Evolutionary conservation across 139 green algal genomes (phyloP), one percentile per base, ranked within the genome.

Genomic region (Tetradesmus lagerheimii): DNA sequence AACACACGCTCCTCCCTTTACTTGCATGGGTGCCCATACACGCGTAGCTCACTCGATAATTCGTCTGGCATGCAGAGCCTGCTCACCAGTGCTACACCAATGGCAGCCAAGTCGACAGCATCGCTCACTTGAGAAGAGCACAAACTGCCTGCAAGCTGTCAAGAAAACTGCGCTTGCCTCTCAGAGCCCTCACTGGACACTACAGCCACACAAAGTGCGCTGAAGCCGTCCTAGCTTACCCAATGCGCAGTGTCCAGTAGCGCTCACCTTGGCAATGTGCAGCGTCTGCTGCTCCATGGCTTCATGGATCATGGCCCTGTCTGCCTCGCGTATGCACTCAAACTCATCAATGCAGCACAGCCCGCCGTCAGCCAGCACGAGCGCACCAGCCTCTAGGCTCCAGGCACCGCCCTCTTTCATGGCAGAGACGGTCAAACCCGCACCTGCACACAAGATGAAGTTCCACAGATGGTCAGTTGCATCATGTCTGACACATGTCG

Each of bases 211-310:
- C 47, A 20, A 16, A 14, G 47, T 2, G 20, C 12, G 12, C 47
- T 62, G 5, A 9, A 15, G 43, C 43, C 43, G 9, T 15, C 43
- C 47, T 2, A 62, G 47, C 47, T 1, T 23, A 1, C 47, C 5
- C 47, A 62, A 14, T 14, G 47, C 12, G 47, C 47, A 62, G 4
- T 23, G 6, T 62, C 5, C 20, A 71, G 16, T 11, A 27, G 31
- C 76, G n/a, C 82, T 35, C 86, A 94, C 96, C 93, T 99, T 99
- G 50, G 97, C 97, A 0, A 99, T 93, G 80, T 95, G 95, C 71
- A 98, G 89, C 0, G 95, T 99, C 92, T 99, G 97, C 91, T 99
- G 97, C 95, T 99, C 97, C 97, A 99, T 98, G 20, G 96, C 97
- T 91, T 99, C 97, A 66, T 99, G 97, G 12, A 99, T 94, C 71